Conservation (phyloP, 768 basidiomycete genomes). For the Boletus rex-veris region DNA sequence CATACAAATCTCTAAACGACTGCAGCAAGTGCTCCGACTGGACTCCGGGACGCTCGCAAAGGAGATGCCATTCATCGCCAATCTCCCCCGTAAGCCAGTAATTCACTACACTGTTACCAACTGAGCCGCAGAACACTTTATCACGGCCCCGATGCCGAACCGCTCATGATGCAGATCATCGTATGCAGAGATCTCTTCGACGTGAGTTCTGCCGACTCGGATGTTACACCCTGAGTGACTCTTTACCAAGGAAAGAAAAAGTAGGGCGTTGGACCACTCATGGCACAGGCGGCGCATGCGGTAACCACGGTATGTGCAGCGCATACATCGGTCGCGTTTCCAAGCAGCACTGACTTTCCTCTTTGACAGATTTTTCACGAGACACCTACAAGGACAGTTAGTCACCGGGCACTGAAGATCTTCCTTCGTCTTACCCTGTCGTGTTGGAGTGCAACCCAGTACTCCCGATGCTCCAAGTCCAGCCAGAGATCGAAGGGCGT, state of each 20-base stretch:
- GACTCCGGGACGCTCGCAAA: too few species aligned
- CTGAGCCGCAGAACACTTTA: too few species aligned
- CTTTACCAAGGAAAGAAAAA: conserved; percentile 31
- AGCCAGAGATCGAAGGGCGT: conserved; percentile 47
- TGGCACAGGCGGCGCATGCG: conserved; percentile 43
- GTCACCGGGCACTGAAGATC: neutral
- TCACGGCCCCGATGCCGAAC: too few species aligned
- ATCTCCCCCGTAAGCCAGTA: too few species aligned
- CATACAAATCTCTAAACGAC: too few species aligned
- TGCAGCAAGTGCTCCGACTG: too few species aligned
- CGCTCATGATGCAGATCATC: too few species aligned
- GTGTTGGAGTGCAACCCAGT: conserved; percentile 49
- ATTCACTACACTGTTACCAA: too few species aligned
- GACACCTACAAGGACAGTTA: conserved; percentile 14
- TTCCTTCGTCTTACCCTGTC: neutral
- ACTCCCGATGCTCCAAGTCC: conserved; percentile 44
- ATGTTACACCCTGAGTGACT: neutral
- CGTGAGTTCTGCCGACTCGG: too few species aligned
- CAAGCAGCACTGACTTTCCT: neutral
- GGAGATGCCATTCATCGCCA: too few species aligned
- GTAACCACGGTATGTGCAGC: conserved; percentile 34
- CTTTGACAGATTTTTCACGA: conserved; percentile 37
- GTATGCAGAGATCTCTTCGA: too few species aligned
- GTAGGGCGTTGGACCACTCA: conserved; percentile 43
- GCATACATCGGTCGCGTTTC: neutral